These are phyloP conservation scores for Entophlyctis luteolus DNA, from an alignment of 192 early-diverging fungal species.

Conservation along the genomic window DNA sequence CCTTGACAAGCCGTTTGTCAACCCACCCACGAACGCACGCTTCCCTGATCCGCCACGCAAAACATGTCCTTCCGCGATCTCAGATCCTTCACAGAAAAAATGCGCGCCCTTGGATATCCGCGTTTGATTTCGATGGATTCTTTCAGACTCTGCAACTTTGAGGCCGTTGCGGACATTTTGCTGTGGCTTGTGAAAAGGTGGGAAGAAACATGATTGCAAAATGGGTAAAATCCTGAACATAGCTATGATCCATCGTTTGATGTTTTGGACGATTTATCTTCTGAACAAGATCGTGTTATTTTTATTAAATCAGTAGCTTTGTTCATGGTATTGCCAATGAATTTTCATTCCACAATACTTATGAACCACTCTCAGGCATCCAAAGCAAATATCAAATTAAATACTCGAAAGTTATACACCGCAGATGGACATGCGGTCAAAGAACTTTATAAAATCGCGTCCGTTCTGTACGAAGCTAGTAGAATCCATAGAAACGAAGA, in stretches of 20 bases:
- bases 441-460: slow-evolving; percentile 48
- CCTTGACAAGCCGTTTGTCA: too few relatives aligned
- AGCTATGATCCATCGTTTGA: slow-evolving; percentile 51
- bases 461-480: slow-evolving; percentile 41
- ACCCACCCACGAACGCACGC: not conserved
- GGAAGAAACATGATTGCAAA: not conserved
- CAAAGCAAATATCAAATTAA: slow-evolving; percentile 51
- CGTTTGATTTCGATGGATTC: slow-evolving; percentile 49
- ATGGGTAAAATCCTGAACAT: not conserved
- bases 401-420: slow-evolving; percentile 50
- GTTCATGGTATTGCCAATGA: slow-evolving; percentile 34
- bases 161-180: slow-evolving; percentile 45
- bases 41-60: not conserved
- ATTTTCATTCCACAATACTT: not conserved
- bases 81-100: slow-evolving; percentile 44
- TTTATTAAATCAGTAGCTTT: slow-evolving; percentile 49
- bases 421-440: slow-evolving; percentile 52
- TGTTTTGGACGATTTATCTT: slow-evolving; percentile 38
- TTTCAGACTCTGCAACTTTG: slow-evolving; percentile 53
- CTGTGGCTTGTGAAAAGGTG: slow-evolving; percentile 55
- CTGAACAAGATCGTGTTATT: slow-evolving; percentile 49
- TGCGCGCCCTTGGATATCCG: slow-evolving; percentile 49
- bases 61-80: slow-evolving; percentile 34
- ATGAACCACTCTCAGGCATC: slow-evolving; percentile 28
- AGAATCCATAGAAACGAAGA: slow-evolving; percentile 1